Base-by-base conservation (phyloP, 257 asterid species). In the Paraleonurus japonicus region DNA sequence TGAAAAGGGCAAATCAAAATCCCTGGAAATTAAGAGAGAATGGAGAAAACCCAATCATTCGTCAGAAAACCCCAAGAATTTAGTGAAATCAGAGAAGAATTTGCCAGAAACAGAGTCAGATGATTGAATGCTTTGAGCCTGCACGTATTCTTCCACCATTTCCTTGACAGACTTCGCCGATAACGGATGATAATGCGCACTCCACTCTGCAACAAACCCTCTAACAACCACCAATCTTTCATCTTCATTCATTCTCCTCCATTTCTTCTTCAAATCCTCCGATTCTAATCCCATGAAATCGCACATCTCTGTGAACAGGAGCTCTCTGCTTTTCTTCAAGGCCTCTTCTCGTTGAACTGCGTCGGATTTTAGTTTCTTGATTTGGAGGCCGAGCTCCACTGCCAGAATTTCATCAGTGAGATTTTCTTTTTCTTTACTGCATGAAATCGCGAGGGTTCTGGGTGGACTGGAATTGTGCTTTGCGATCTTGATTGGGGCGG, bases 151-250 rank as follows among this genome's bases (percentile, higher is more conserved):
- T 45, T 90, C 91, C 27, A 92, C 86, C 83, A 92, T 76, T 48
- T 85, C 86, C 66, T 77, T 81, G 20, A 86, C 95, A 48, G 96
- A 90, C 73, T 57, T 82, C 8, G 88, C 87, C 26, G 97, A 90
- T 47, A 92, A 75, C 0, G 96, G 98, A 70, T 90, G 98, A 71
- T 84, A 92, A 78, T 75, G 78, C 30, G 77, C 82, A 72, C 91
- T 79, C 98, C 96, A 92, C 47, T 75, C 87, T 0, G 89, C 74
- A 28, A 90, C 90, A 71, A 92, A 92, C 64, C 75, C 89, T 63
- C 77, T 78, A 9, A 72, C 76, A 86, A 87, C 26, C 45, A 1
- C 86, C 85, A 75, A 63, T 41, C 74, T 85, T 0, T 92, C 98
- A 7, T 72, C 98, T 17, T 86, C 92, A 24, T 47, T 67, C 88